Percentiles rank a stretch among this genome's conserved stretches.
phyloP scores from a whole-genome alignment of 2,329 filamentous ascomycete species.

The Fusarium sp. region DNA sequence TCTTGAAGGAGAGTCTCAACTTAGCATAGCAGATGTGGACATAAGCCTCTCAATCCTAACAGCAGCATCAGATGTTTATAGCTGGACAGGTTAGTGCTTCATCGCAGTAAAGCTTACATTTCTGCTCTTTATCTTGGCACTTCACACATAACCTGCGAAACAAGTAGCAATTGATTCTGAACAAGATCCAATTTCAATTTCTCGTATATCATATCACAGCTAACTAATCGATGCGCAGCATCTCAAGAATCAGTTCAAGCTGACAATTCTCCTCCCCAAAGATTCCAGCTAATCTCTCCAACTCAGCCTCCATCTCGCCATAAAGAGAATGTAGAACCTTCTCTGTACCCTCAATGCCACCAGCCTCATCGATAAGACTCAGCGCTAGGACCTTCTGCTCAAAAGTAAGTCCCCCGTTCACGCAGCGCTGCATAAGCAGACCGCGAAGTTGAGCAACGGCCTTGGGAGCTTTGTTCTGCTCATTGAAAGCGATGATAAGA shows the following conservation, averaged over 20 bases:
- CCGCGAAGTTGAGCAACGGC: neutral
- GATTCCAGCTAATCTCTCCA: neutral
- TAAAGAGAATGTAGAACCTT: neutral
- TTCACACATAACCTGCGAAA: fast-evolving
- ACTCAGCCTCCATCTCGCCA: neutral
- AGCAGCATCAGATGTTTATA: no score
- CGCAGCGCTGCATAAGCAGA: neutral
- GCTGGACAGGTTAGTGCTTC: no score
- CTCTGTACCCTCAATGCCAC: neutral
- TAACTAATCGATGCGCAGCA: neutral
- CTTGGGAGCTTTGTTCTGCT: neutral
- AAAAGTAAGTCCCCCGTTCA: neutral
- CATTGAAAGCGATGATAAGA: neutral
- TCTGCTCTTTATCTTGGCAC: no score
- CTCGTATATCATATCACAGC: neutral
- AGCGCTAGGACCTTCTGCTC: neutral
- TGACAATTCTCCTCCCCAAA: neutral
- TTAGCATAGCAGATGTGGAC: no score
- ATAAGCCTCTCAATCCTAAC: no score
- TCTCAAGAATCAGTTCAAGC: neutral
- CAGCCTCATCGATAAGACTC: neutral
- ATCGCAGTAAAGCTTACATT: no score
- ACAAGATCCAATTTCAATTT: no score
- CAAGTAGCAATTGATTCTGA: fast-evolving
- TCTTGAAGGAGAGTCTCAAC: no score